A percentile compares a stretch with the other conserved stretches of the same genome.
phyloP scores from a whole-genome alignment of 2,329 filamentous ascomycete genomes.

The Aureobasidium sp. region DNA sequence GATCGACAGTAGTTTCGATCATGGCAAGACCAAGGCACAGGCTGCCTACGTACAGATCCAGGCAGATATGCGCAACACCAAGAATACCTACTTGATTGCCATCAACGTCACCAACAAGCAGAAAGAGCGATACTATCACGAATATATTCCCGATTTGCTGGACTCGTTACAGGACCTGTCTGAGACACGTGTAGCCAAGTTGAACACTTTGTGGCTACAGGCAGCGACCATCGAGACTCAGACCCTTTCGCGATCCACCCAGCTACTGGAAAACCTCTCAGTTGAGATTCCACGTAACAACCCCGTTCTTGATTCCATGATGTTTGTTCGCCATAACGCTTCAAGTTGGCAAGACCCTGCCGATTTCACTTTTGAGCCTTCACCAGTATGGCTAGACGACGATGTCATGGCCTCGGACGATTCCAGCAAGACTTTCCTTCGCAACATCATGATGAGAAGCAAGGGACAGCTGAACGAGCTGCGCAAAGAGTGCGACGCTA shows the following conservation, averaged over 20 bases:
- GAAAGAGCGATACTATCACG: constrained; percentile 95
- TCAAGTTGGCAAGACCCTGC: constrained; percentile 72
- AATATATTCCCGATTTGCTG: constrained; percentile 88
- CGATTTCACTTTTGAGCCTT: constrained; percentile 84
- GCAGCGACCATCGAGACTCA: constrained; percentile 72
- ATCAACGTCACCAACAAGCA: constrained; percentile 98
- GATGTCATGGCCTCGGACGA: constrained; percentile 80
- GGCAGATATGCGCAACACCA: constrained; percentile 91
- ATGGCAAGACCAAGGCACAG: constrained; percentile 78
- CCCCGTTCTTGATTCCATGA: constrained; percentile 86
- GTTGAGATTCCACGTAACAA: constrained; percentile 81
- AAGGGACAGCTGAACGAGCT: constrained; percentile 76
- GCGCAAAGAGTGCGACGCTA: constrained; percentile 75
- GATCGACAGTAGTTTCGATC: constrained; percentile 83
- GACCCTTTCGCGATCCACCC: constrained; percentile 66
- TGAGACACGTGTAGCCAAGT: constrained; percentile 73
- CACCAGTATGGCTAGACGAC: constrained; percentile 95
- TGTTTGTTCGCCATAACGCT: constrained; percentile 94
- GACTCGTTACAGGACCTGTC: constrained; percentile 86
- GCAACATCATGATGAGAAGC: constrained; percentile 85
- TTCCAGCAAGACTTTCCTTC: constrained; percentile 76
- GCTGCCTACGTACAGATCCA: constrained; percentile 87
- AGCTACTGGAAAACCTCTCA: constrained; percentile 62
- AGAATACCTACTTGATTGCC: constrained; percentile 94
- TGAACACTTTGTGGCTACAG: constrained; percentile 79